These are phyloP conservation scores for Cryptococcus maquisensis DNA, from an alignment of 1,284 basidiomycete genomes.

Conservation along the genomic window DNA sequence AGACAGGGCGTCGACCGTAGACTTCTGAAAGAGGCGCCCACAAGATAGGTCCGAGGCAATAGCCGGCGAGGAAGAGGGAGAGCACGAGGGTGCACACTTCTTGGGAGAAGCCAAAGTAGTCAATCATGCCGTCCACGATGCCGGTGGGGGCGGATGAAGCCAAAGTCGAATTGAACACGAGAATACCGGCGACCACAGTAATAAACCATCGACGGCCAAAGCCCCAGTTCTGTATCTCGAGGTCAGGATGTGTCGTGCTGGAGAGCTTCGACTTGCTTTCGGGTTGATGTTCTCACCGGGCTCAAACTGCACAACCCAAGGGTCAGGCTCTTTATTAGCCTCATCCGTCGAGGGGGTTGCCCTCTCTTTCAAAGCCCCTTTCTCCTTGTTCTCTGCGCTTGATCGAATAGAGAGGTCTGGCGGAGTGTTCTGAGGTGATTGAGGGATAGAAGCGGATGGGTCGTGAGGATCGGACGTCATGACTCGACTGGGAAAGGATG, in stretches of 20 bases:
- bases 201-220: constrained; percentile 60
- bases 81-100: constrained; percentile 55
- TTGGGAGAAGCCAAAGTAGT: constrained; percentile 56
- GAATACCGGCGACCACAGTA: constrained; percentile 58
- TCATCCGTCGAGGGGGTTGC: no score
- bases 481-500: no score
- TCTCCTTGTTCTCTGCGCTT: no score
- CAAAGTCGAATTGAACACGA: constrained; percentile 63
- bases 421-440: no score
- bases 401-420: no score
- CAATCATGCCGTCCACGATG: constrained; percentile 47
- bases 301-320: constrained; percentile 43
- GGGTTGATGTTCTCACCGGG: constrained; percentile 44
- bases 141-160: constrained; percentile 46
- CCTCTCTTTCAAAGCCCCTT: no score
- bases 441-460: no score
- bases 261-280: constrained; percentile 32
- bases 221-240: constrained; percentile 57
- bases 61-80: constrained; percentile 44
- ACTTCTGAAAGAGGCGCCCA: constrained; percentile 56
- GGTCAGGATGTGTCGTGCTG: background rate
- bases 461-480: no score
- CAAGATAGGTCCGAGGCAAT: constrained; percentile 61
- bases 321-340: constrained; percentile 35
- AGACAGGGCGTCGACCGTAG: constrained; percentile 58